A percentile compares a stretch with the other conserved stretches of the same genome.
Conservation (phyloP, 164 flowering plant species). For the Nymphaea thermarum region DNA sequence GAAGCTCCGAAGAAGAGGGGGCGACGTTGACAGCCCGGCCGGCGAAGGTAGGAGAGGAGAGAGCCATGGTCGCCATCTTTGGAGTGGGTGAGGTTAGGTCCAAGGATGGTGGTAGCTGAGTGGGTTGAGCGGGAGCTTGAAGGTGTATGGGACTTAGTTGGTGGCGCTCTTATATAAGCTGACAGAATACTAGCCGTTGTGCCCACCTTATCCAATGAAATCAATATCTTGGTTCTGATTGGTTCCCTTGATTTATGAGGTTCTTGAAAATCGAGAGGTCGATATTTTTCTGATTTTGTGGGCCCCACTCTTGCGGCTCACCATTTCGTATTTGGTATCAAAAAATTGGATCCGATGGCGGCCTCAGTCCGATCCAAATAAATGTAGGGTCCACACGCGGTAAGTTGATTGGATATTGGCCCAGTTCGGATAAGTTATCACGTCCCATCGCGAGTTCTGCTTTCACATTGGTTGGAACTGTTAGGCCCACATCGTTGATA, state of each 20-base stretch:
- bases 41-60: conserved; percentile 9
- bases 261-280: background rate
- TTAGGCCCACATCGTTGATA: too few relatives aligned
- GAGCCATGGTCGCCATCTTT: conserved; percentile 9
- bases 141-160: background rate
- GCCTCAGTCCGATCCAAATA: too few relatives aligned
- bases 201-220: conserved; percentile 4
- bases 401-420: too few relatives aligned
- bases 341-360: too few relatives aligned
- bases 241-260: background rate
- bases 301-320: too few relatives aligned
- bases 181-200: background rate
- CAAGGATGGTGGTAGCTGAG: background rate
- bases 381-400: too few relatives aligned
- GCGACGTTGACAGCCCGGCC: conserved; percentile 6
- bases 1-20: background rate
- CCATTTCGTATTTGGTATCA: too few relatives aligned
- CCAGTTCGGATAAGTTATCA: too few relatives aligned
- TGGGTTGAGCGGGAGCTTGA: background rate
- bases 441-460: too few relatives aligned
- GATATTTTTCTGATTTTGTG: too few relatives aligned
- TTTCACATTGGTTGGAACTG: too few relatives aligned
- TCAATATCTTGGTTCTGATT: conserved; percentile 1
- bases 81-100: background rate
- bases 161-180: background rate